Base-by-base conservation (phyloP, 2,329 filamentous ascomycete species). In the Penicillium sp. region DNA sequence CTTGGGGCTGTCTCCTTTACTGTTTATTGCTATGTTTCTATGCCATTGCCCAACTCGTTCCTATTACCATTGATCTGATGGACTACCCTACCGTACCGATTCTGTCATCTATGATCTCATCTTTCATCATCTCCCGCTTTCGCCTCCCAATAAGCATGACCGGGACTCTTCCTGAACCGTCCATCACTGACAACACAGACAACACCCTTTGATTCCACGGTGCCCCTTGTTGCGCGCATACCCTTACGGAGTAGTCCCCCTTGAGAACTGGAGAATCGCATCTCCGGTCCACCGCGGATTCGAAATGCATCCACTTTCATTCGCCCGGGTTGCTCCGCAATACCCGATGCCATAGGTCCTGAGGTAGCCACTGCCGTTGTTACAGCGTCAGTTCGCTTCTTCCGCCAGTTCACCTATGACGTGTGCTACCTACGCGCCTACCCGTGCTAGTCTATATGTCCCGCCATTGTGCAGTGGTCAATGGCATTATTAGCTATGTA, bases 41-140 rank as follows among this genome's bases (percentile, higher is more conserved):
- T 40, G 23, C 6, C 7, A 38, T 27, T 25, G 15, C 15, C 33
- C 18, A 37, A 23, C 18, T 12, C 8, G 20, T 39, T 4, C 24
- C 10, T 8, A n/a, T 6, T 25, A 24, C 37, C 37, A 13, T 25
- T 12, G 20, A 5, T 9, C 3, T 15, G 4, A 12, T 23, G 6
- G 37, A 24, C 37, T 24, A 25, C 10, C 23, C 23, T 13, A 4
- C 38, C 12, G 12, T 40, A 40, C 46, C 33, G 46, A 46, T 40
- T 27, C 43, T 24, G 10, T 44, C 37, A 28, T 41, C 41, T 8
- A 56, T 60, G 57, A 60, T 50, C 54, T 60, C 57, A 60, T 59
- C 13, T 15, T 15, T 51, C 50, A 51, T 60, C 57, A 60, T 57
- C 35, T 23, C 18, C 4, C 32, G 13, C 15, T n/a, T 27, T 40